Conservation (phyloP, 2,329 filamentous ascomycete species). For the Xylaria multiplex region DNA sequence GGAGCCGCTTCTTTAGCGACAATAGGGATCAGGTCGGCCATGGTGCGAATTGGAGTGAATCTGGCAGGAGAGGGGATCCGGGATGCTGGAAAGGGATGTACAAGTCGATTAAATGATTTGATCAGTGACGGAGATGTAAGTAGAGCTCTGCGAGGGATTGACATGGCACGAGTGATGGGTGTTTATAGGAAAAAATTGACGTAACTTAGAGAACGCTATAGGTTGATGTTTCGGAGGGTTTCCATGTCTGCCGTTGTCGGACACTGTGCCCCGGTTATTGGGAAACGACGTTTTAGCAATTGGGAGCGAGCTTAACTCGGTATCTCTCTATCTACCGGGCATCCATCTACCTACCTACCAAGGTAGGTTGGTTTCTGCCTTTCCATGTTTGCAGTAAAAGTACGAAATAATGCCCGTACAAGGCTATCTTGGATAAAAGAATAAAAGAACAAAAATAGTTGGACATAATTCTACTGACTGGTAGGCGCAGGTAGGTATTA, state of each 20-base stretch:
- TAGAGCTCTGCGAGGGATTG: slow-evolving; percentile 39
- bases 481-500: too few relatives aligned
- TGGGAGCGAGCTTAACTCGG: too few relatives aligned
- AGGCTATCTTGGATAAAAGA: too few relatives aligned
- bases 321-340: too few relatives aligned
- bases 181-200: slow-evolving; percentile 27
- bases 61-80: slow-evolving; percentile 41
- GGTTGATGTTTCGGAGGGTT: slow-evolving; percentile 14
- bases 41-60: slow-evolving; percentile 53
- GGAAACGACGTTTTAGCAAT: not conserved
- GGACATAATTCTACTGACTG: too few relatives aligned
- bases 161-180: slow-evolving; percentile 35
- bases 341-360: too few relatives aligned
- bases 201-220: slow-evolving; percentile 17
- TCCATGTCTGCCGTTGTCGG: slow-evolving; percentile 31
- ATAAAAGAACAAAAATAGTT: too few relatives aligned
- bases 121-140: slow-evolving; percentile 32
- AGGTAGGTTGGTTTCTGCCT: too few relatives aligned
- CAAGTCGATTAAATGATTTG: slow-evolving; percentile 19
- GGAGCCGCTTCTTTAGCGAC: slow-evolving; percentile 69
- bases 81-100: slow-evolving; percentile 18
- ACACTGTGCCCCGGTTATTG: not conserved
- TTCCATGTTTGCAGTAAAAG: too few relatives aligned
- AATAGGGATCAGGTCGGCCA: slow-evolving; percentile 60
- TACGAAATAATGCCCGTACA: too few relatives aligned